Evolutionary conservation across 164 flowering plant species (phyloP).

Genomic region (Warburgia ugandensis): DNA sequence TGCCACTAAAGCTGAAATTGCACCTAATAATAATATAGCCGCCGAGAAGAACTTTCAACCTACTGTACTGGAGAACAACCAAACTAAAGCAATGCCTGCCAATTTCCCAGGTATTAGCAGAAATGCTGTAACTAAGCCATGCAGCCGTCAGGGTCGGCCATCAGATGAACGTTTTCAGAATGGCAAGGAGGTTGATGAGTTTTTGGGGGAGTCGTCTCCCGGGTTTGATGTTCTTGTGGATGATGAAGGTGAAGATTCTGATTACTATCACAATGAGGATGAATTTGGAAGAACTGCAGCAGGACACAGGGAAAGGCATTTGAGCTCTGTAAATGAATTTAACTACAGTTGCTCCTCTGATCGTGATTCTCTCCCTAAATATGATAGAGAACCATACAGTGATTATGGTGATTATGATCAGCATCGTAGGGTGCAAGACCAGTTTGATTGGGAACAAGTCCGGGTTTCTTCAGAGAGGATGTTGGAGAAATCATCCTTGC

Average conservation of each 20-base stretch:
- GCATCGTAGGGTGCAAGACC: conserved; percentile 42
- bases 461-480: conserved; percentile 28
- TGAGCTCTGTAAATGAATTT: conserved; percentile 30
- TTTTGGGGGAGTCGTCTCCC: conserved; percentile 74
- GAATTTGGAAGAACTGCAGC: conserved; percentile 36
- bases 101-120: conserved; percentile 27
- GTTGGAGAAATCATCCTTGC: conserved; percentile 19
- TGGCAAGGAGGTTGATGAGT: conserved; percentile 64
- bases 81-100: conserved; percentile 22
- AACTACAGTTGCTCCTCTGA: conserved; percentile 33
- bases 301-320: conserved; percentile 38
- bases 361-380: conserved; percentile 29
- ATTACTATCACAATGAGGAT: conserved; percentile 55
- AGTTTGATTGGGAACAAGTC: conserved; percentile 38
- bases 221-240: conserved; percentile 98
- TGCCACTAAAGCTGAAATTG: conserved; percentile 17
- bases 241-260: conserved; percentile 53
- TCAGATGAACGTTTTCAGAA: conserved; percentile 40
- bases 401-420: conserved; percentile 39
- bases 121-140: conserved; percentile 21
- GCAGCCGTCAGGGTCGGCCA: conserved; percentile 23
- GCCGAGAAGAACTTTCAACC: conserved; percentile 14
- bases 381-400: conserved; percentile 36
- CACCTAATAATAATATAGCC: conserved; percentile 17
- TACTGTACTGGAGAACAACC: conserved; percentile 19